phyloP scores from a whole-genome alignment of 108 stramenopile species.

The Pseudonitzschia multiseries region DNA sequence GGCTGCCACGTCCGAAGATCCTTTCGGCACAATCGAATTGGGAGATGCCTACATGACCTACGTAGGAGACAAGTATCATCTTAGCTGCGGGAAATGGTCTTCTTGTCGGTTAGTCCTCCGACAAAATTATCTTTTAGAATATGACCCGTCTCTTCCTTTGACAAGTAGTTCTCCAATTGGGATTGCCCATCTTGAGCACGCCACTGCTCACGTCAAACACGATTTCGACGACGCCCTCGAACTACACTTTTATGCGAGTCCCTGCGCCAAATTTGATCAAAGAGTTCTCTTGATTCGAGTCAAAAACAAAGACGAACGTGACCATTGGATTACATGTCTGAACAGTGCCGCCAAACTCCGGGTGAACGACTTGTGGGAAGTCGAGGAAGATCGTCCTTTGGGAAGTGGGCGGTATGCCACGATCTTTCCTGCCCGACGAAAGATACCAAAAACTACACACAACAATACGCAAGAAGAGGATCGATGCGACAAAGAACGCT shows the following conservation, averaged over 20 bases:
- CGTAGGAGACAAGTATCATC: conserved; percentile 35
- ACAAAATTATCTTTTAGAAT: conserved; percentile 84
- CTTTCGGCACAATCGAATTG: conserved; percentile 52
- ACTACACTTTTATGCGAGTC: conserved; percentile 73
- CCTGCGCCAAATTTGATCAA: conserved; percentile 68
- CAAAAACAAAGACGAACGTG: conserved; percentile 50
- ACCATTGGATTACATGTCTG: conserved; percentile 66
- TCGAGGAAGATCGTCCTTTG: conserved; percentile 47
- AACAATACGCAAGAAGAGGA: conserved; percentile 7
- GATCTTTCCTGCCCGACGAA: conserved; percentile 60
- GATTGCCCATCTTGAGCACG: conserved; percentile 67
- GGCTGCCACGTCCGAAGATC: conserved; percentile 18
- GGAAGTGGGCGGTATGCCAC: conserved; percentile 74
- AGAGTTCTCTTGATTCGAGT: conserved; percentile 66
- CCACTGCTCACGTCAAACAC: conserved; percentile 44
- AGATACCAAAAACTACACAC: neutral
- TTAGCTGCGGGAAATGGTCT: conserved; percentile 48
- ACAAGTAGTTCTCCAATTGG: conserved; percentile 64
- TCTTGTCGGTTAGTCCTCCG: conserved; percentile 57
- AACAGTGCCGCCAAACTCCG: conserved; percentile 58
- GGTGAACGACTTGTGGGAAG: conserved; percentile 69
- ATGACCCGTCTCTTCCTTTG: conserved; percentile 20
- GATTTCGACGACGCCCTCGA: conserved; percentile 67
- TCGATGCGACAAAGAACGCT: conserved; percentile 24
- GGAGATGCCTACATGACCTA: conserved; percentile 65